Evolutionary conservation across 164 flowering plant species (phyloP).

Genomic region (Tinospora cordifolia): DNA sequence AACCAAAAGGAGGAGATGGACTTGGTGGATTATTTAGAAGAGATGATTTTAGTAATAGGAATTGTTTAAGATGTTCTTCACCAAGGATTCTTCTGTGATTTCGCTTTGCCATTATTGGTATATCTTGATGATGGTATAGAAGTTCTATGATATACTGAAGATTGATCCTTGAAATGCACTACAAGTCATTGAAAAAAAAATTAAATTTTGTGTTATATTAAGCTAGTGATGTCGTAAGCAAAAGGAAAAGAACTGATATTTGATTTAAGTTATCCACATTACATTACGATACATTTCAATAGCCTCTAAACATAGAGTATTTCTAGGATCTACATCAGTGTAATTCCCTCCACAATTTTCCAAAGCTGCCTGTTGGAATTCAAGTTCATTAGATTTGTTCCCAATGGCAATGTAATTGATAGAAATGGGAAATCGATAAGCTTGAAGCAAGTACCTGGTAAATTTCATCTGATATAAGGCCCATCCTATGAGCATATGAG

Average conservation of each 20-base stretch:
- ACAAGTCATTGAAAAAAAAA: constrained; percentile 5
- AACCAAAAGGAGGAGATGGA: too few relatives aligned
- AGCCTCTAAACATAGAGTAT: constrained; percentile 20
- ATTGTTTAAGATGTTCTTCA: too few relatives aligned
- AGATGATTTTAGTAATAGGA: too few relatives aligned
- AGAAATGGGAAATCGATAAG: neutral
- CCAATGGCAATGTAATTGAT: neutral
- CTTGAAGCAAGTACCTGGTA: constrained; percentile 30
- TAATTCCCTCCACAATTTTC: constrained; percentile 30
- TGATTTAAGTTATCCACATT: neutral
- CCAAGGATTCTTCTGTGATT: too few relatives aligned
- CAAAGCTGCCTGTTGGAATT: constrained; percentile 23
- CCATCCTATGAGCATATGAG: constrained; percentile 35
- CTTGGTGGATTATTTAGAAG: too few relatives aligned
- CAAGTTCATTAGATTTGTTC: neutral
- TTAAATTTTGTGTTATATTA: neutral
- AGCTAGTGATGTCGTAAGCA: neutral
- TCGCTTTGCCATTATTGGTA: too few relatives aligned
- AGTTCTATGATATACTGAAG: constrained; percentile 30
- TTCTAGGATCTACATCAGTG: constrained; percentile 18
- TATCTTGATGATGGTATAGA: constrained; percentile 4
- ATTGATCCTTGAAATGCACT: constrained; percentile 26
- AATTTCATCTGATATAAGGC: constrained; percentile 39
- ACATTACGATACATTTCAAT: constrained; percentile 8
- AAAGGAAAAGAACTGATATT: neutral